Percentiles rank a stretch among this genome's conserved stretches.
Conservation (phyloP, 441 rosid species). For the Populus trichocarpa region DNA sequence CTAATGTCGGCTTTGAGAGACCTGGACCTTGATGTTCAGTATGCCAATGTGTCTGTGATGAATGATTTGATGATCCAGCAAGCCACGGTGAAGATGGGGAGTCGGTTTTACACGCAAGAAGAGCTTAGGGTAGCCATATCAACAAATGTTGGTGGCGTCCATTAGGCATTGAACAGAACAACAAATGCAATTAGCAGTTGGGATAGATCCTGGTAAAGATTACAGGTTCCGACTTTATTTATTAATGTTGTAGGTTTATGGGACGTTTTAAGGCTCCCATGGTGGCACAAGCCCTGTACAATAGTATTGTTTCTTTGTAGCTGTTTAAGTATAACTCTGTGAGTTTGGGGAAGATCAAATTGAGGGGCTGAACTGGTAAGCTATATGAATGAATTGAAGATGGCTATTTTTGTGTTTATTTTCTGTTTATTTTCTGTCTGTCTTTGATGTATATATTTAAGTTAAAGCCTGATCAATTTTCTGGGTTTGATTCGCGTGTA, state of each 20-base stretch:
- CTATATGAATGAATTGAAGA: slow-evolving; percentile 15
- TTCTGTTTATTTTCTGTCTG: slow-evolving; percentile 16
- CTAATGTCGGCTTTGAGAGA: slow-evolving; percentile 86
- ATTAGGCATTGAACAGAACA: slow-evolving; percentile 14
- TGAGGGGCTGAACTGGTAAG: slow-evolving; percentile 23
- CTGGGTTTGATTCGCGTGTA: slow-evolving; percentile 6
- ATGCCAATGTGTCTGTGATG: slow-evolving; percentile 89
- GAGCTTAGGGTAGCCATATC: slow-evolving; percentile 71
- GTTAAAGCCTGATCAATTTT: slow-evolving; percentile 19
- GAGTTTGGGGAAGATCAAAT: slow-evolving; percentile 18
- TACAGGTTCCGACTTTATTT: slow-evolving; percentile 2
- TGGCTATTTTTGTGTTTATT: slow-evolving; percentile 22
- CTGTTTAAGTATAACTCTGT: slow-evolving; percentile 20
- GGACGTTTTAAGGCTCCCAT: slow-evolving; percentile 47
- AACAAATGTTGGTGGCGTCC: slow-evolving; percentile 56
- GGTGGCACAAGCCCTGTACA: slow-evolving; percentile 33
- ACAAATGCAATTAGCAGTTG: not conserved
- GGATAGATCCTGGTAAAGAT: slow-evolving; percentile 15
- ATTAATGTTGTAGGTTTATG: slow-evolving; percentile 22
- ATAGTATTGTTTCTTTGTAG: slow-evolving; percentile 24
- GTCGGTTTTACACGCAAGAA: slow-evolving; percentile 76
- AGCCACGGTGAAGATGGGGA: slow-evolving; percentile 94
- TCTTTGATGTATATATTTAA: slow-evolving; percentile 31
- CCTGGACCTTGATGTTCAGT: slow-evolving; percentile 85
- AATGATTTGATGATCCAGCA: slow-evolving; percentile 98